A percentile compares a stretch with the other conserved stretches of the same genome.
Evolutionary conservation across 768 basidiomycete species (phyloP).

Genomic region (Tulasnella sp.): DNA sequence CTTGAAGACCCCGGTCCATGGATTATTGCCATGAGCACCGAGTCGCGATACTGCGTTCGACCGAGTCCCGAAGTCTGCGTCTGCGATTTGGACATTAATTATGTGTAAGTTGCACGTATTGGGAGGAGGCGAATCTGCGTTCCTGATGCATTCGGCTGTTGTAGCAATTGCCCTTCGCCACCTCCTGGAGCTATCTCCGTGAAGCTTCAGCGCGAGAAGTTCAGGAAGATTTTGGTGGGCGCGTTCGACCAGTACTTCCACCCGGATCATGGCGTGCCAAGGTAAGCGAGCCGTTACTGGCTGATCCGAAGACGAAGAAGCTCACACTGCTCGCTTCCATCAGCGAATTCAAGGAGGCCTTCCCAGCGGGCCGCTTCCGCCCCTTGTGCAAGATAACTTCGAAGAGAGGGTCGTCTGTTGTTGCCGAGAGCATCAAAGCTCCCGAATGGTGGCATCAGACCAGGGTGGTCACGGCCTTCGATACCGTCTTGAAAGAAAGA

Average conservation of each 20-base stretch:
- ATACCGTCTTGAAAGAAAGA: conserved; percentile 79
- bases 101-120: conserved; percentile 51
- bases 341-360: conserved; percentile 92
- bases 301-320: background rate
- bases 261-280: conserved; percentile 80
- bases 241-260: conserved; percentile 86
- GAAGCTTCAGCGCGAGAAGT: conserved; percentile 78
- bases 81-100: conserved; percentile 82
- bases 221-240: conserved; percentile 63
- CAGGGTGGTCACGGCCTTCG: conserved; percentile 85
- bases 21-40: conserved; percentile 86
- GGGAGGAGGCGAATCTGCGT: conserved; percentile 32
- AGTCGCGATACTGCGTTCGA: conserved; percentile 73
- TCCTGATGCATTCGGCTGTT: conserved; percentile 27
- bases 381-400: conserved; percentile 88
- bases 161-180: conserved; percentile 71
- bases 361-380: conserved; percentile 86
- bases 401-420: conserved; percentile 72
- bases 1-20: conserved; percentile 96
- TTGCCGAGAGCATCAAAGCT: conserved; percentile 84
- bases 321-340: conserved; percentile 24
- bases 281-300: conserved; percentile 39
- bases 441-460: conserved; percentile 96
- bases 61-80: conserved; percentile 79
- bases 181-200: conserved; percentile 67